phyloP scores from a whole-genome alignment of 306 rosid species.

The Quercus glauca region DNA sequence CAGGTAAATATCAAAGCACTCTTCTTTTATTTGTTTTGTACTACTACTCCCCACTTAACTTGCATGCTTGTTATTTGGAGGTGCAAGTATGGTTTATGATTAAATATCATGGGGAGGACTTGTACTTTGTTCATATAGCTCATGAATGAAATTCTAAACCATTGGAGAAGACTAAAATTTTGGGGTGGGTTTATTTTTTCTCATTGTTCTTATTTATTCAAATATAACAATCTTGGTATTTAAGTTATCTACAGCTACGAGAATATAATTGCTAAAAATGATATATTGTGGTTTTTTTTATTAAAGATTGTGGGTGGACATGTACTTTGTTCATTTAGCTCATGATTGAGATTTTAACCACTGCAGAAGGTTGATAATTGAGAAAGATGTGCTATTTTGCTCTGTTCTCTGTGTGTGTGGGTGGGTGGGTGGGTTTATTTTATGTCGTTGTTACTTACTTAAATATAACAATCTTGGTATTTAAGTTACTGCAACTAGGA shows the following conservation, averaged over 20 bases:
- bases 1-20: slow-evolving; percentile 43
- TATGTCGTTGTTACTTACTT: neutral
- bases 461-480: neutral
- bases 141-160: neutral
- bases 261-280: neutral
- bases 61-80: slow-evolving; percentile 26
- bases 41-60: slow-evolving; percentile 5
- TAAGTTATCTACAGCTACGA: neutral
- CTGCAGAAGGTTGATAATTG: too few species aligned
- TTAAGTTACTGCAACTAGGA: neutral
- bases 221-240: neutral
- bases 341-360: too few species aligned
- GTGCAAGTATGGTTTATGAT: slow-evolving; percentile 5
- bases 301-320: too few species aligned
- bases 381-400: too few species aligned
- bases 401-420: too few species aligned
- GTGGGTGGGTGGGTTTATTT: neutral
- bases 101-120: neutral
- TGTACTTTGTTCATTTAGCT: too few species aligned
- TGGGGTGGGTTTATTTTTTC: neutral
- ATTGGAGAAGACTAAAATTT: neutral
- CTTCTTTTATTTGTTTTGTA: slow-evolving; percentile 19
- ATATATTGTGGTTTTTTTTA: neutral
- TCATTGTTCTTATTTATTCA: neutral
- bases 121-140: slow-evolving; percentile 12